Percentiles rank a stretch among this genome's conserved stretches.
These are phyloP conservation scores for Allium fistulosum DNA, from an alignment of 106 monocot species.

Conservation along the genomic window DNA sequence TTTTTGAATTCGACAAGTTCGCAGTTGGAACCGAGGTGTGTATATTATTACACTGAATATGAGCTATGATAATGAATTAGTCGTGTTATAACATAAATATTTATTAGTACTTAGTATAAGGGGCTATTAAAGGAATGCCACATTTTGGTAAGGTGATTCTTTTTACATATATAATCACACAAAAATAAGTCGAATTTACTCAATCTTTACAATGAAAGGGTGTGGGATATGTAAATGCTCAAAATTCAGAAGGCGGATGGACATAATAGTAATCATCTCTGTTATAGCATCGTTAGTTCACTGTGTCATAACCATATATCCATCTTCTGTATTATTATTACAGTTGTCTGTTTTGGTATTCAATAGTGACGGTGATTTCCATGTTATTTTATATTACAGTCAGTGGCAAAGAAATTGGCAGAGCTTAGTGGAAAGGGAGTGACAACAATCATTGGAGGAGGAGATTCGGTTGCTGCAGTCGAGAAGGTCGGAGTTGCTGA, in stretches of 20 bases:
- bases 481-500: constrained; percentile 23
- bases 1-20: constrained; percentile 20
- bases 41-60: background rate
- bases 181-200: background rate
- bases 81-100: background rate
- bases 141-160: background rate
- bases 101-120: background rate
- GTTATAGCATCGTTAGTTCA: background rate
- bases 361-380: background rate
- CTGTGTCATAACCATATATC: background rate
- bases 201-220: no score
- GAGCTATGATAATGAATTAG: background rate
- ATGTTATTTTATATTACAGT: constrained; percentile 4
- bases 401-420: constrained; percentile 22
- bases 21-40: constrained; percentile 21
- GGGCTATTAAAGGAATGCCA: background rate
- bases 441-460: constrained; percentile 22
- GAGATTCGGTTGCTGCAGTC: constrained; percentile 19
- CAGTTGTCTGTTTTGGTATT: background rate
- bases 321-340: background rate
- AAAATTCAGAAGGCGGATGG: no score
- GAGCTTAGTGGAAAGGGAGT: constrained; percentile 19
- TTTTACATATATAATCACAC: background rate
- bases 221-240: no score
- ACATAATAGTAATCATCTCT: background rate